Evolutionary conservation across 495 filamentous ascomycete genomes (phyloP).

Genomic region (Terfezia boudieri): DNA sequence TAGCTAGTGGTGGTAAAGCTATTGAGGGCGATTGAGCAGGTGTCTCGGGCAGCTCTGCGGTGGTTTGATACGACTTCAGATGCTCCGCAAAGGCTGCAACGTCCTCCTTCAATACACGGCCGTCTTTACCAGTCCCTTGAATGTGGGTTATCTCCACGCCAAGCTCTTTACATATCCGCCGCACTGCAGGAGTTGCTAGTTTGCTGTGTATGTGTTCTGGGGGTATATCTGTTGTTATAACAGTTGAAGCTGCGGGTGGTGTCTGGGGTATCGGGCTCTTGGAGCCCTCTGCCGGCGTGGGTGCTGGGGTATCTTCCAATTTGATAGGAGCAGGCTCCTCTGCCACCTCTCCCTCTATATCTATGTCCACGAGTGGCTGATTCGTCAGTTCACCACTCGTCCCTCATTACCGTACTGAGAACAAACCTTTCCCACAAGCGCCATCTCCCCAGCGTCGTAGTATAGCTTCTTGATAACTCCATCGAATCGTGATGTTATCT

Average conservation of each 20-base stretch:
- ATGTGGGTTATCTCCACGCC: slow-evolving; percentile 55
- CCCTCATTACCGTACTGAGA: neutral
- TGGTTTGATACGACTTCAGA: slow-evolving; percentile 3
- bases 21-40: slow-evolving; percentile 3
- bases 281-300: slow-evolving; percentile 10
- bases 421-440: slow-evolving; percentile 53
- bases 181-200: slow-evolving; percentile 79
- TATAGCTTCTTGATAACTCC: slow-evolving; percentile 92
- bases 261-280: neutral
- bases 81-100: slow-evolving; percentile 43
- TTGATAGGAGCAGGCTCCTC: slow-evolving; percentile 17
- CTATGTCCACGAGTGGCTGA: slow-evolving; percentile 57
- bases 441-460: slow-evolving; percentile 90
- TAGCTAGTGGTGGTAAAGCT: neutral
- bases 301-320: slow-evolving; percentile 24
- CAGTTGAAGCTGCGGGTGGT: neutral
- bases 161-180: slow-evolving; percentile 60
- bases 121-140: slow-evolving; percentile 71
- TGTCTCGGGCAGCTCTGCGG: slow-evolving; percentile 2
- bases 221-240: neutral
- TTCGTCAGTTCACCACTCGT: neutral
- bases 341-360: slow-evolving; percentile 31
- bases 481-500: slow-evolving; percentile 86
- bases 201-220: slow-evolving; percentile 12
- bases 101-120: slow-evolving; percentile 82